Conservation (phyloP, 139 green algal genomes). For the Prasinococcaceae sp. region DNA sequence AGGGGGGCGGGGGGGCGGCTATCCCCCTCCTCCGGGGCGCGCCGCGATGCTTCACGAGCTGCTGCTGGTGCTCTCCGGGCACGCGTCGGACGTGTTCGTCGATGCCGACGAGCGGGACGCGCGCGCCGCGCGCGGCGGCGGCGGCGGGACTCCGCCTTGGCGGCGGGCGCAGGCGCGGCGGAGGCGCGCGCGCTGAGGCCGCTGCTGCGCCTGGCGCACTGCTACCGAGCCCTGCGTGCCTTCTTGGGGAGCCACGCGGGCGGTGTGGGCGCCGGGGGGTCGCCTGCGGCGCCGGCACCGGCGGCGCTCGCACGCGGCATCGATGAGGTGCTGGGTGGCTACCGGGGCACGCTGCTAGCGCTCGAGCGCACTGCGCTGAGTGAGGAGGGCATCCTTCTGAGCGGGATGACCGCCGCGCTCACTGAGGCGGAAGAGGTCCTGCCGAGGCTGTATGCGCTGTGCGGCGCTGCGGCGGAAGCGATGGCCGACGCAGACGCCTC, state of each 20-base stretch:
- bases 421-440: too few species aligned
- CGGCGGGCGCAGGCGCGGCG: too few species aligned
- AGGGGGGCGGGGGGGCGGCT: too few species aligned
- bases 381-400: not conserved
- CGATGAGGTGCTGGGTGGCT: constrained; percentile 66
- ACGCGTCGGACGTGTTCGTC: constrained; percentile 65
- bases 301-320: constrained; percentile 49
- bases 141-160: not conserved
- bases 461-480: too few species aligned
- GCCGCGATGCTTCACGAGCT: constrained; percentile 56
- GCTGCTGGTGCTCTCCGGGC: constrained; percentile 55
- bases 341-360: constrained; percentile 43
- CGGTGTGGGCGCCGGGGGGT: constrained; percentile 2
- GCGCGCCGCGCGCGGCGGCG: not conserved
- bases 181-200: too few species aligned
- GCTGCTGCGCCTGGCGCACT: constrained; percentile 45
- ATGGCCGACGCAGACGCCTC: too few species aligned
- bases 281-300: constrained; percentile 52
- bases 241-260: constrained; percentile 21
- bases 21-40: too few species aligned
- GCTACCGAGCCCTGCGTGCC: constrained; percentile 38
- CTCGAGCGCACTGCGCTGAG: constrained; percentile 45
- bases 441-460: too few species aligned
- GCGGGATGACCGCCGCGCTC: not conserved
- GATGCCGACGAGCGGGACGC: not conserved